Conservation (phyloP, 768 basidiomycete species). For the Podaxis sp. region DNA sequence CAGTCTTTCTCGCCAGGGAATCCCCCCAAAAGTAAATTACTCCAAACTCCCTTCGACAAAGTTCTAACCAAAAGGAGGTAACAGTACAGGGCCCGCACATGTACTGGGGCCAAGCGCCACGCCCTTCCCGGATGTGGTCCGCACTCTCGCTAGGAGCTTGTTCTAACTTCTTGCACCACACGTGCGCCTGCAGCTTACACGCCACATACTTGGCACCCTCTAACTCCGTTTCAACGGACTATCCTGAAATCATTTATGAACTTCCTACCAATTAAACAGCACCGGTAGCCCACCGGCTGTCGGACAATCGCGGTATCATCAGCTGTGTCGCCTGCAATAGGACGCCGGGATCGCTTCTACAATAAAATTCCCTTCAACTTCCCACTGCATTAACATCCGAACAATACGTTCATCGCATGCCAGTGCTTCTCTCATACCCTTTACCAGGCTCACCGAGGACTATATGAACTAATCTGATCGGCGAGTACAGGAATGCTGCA, state of each 20-base stretch:
- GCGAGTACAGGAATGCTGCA: background rate
- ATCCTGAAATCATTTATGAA: background rate
- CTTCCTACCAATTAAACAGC: background rate
- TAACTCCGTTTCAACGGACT: constrained; percentile 1
- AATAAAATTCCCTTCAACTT: background rate
- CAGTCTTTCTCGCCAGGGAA: background rate
- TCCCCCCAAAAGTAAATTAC: background rate
- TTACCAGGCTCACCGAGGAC: background rate
- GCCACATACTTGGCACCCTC: too few relatives aligned
- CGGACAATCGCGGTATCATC: background rate
- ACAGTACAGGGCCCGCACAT: background rate
- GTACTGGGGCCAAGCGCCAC: background rate
- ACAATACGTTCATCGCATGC: background rate
- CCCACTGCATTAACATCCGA: background rate
- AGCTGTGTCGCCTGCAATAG: background rate
- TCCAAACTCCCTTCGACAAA: background rate
- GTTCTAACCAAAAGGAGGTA: background rate
- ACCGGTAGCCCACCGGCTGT: background rate
- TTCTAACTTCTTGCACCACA: too few relatives aligned
- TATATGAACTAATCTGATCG: background rate
- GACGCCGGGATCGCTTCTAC: background rate
- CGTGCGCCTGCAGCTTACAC: too few relatives aligned
- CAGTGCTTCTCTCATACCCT: background rate
- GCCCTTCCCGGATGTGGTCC: constrained; percentile 1
- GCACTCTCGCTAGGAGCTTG: background rate